Evolutionary conservation across 2,329 filamentous ascomycete species (phyloP), one percentile per base, ranked within the genome.

Genomic region (Neonectria neomacrospora): DNA sequence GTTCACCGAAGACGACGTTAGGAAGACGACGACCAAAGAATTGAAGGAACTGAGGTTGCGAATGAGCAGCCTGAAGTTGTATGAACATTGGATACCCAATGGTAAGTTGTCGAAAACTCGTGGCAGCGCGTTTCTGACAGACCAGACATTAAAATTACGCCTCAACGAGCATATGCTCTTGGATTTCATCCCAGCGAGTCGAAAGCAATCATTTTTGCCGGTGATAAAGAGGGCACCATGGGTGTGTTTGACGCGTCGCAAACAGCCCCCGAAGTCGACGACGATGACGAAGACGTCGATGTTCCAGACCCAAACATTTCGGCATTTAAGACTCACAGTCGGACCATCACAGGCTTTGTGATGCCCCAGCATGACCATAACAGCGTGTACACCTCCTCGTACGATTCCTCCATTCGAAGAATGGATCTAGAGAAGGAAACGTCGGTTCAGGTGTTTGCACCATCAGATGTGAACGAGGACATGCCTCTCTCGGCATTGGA

Each of bases 201-300:
- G 3, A 98, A 98, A 73, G 89, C 94, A 0, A 83, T 99, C 3
- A 86, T 98, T 1, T 96, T 99, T 75, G 95, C 95, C 0, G 95
- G 95, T 11, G 96, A 99, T 73, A 99, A 99, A 76, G 86, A 96
- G 68, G 95, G 96, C 1, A 92, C 93, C 23, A 84, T 98, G 62
- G 96, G 96, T 0, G 88, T 99, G 1, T 95, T 97, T 58, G 95
- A 99, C 74, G 94, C 90, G 1, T 94, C 92, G 0, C 93, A 96
- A 68, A 85, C 86, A 3, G 80, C 81, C 2, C 80, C 83, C n/a
- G 80, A 85, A 5, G 81, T 85, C 16, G 88, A 89, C 60, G 86
- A 88, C 9, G 89, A 91, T 4, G 89, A 92, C 28, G 90, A 92
- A 9, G 90, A 92, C 2, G 84, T 84, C 1, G 86, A 90, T 0